Base-by-base conservation (phyloP, 495 filamentous ascomycete species). In the Penicillium antarcticum region DNA sequence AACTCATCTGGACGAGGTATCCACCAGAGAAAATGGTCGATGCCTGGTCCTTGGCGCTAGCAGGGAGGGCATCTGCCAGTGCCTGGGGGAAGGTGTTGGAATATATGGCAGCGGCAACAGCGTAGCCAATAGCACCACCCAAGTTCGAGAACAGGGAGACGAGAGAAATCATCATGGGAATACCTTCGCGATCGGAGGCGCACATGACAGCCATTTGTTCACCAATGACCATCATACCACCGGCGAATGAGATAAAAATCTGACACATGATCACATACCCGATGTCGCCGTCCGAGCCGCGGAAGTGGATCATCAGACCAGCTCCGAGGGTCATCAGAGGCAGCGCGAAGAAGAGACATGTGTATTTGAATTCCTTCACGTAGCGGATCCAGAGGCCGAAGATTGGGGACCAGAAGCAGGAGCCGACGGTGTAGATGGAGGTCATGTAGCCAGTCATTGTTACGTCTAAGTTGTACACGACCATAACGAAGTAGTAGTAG, bases 261-360 rank as follows among this genome's bases (percentile, higher is more conserved):
- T 91, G 86, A 56, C 80, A 85, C 83, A 89, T 87, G 67, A 89
- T 71, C 16, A 91, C 68, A 63, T 84, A 88, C 19, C 84, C 86
- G 40, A 89, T 73, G 41, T 74, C 58, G 14, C 68, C 65, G 41
- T 75, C 68, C 47, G 80, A 69, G 39, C 86, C 83, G 31, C 87
- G 83, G 78, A 89, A 90, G 54, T 72, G 78, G 56, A 76, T 87
- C 79, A 88, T 80, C 45, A 87, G 76, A 13, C 87, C 79, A 0
- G 83, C 78, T 2, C 85, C 78, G 18, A 87, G 77, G 31, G 86
- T 72, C 62, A 78, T 72, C 16, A 89, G 62, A 0, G 86, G 84
- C 0, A 88, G 52, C 48, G 72, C 85, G 66, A 86, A 82, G 71
- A 72, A 83, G 42, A 84, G 67, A 51, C 78, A 80, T 13, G 77